Evolutionary conservation across 2,329 filamentous ascomycete species (phyloP).

Genomic region (Cytospora chrysosperma): DNA sequence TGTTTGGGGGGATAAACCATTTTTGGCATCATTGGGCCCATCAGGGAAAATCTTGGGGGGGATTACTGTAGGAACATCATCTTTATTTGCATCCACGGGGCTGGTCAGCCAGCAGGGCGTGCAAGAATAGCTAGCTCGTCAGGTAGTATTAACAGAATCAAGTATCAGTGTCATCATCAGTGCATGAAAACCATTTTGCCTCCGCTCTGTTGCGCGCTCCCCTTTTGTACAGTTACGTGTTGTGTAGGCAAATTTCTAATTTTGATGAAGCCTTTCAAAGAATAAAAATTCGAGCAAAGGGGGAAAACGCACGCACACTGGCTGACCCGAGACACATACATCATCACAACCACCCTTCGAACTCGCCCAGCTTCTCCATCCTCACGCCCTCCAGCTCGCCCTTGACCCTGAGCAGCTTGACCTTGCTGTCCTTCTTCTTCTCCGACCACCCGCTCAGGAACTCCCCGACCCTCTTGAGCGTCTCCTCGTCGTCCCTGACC

Average conservation of each 20-base stretch:
- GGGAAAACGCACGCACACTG: not conserved
- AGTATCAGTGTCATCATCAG: not conserved
- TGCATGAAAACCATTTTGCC: not conserved
- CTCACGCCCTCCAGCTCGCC: constrained; percentile 70
- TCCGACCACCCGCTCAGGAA: constrained; percentile 66
- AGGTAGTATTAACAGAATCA: not conserved
- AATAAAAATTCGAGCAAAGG: not conserved
- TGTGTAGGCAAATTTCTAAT: not conserved
- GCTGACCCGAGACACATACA: not conserved
- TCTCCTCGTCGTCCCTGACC: constrained; percentile 68
- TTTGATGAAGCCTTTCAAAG: not conserved
- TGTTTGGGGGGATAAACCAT: not conserved
- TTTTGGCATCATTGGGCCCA: not conserved
- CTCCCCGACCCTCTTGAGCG: constrained; percentile 56
- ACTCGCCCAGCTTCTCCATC: constrained; percentile 44
- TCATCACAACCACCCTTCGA: constrained; percentile 43
- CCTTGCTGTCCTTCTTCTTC: constrained; percentile 55
- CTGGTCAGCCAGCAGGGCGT: not conserved
- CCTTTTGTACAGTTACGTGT: not conserved
- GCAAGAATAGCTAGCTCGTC: not conserved
- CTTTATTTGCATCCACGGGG: constrained; percentile 1
- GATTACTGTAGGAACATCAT: constrained; percentile 16
- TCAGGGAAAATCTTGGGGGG: not conserved
- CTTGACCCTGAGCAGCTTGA: constrained; percentile 67
- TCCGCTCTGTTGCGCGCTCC: not conserved